These are phyloP conservation scores for Chrysanthemum lavandulifolium DNA, from an alignment of 129 eudicot genomes.

Conservation along the genomic window DNA sequence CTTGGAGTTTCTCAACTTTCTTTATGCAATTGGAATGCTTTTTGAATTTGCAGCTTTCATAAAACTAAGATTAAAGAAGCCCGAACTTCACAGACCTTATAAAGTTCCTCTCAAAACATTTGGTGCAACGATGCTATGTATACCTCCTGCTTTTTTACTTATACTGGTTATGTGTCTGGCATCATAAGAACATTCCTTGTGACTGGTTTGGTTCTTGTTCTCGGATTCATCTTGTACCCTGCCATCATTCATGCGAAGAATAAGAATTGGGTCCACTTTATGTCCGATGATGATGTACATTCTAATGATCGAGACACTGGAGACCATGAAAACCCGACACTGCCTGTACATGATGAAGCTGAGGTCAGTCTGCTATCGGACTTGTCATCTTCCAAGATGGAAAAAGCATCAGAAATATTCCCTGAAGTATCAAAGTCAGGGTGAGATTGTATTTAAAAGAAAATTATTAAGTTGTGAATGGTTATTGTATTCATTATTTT, in stretches of 20 bases:
- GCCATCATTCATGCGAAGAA: conserved; percentile 39
- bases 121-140: conserved; percentile 67
- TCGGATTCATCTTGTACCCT: conserved; percentile 63
- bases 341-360: conserved; percentile 43
- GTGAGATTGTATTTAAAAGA: conserved; percentile 1
- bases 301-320: conserved; percentile 42
- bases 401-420: conserved; percentile 20
- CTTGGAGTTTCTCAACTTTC: conserved; percentile 83
- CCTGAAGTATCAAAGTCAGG: conserved; percentile 4
- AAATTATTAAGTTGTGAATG: background rate
- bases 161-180: conserved; percentile 81
- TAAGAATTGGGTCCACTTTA: conserved; percentile 46
- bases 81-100: conserved; percentile 87
- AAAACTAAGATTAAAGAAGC: conserved; percentile 62
- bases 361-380: conserved; percentile 53
- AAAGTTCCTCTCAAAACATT: conserved; percentile 68
- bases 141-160: conserved; percentile 76
- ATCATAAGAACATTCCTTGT: conserved; percentile 59
- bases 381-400: conserved; percentile 30
- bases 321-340: conserved; percentile 29
- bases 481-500: background rate
- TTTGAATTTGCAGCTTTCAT: conserved; percentile 89
- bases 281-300: conserved; percentile 21
- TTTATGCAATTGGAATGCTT: conserved; percentile 78
- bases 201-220: conserved; percentile 45